Base-by-base conservation (phyloP, 306 rosid species). In the Trichosanthes truncata region DNA sequence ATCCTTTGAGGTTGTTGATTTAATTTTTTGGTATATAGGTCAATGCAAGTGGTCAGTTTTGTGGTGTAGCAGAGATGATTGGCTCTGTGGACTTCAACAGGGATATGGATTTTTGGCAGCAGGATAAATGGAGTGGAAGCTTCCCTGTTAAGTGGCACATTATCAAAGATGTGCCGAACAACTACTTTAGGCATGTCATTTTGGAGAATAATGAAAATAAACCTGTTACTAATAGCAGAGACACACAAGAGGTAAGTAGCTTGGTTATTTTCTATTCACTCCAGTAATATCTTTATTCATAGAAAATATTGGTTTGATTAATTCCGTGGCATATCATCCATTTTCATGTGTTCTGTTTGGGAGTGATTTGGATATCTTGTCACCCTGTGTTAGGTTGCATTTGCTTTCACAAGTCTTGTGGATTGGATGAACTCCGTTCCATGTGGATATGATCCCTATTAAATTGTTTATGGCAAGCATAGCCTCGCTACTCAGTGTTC, bases 31-130 rank as follows among this genome's bases (percentile, higher is more conserved):
- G 49, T 57, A 81, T 83, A 55, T 80, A 94, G 98, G 98, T 94
- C 68, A 94, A 94, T 87, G 94, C 96, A 46, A 94, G 98, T 57
- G 98, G 96, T 72, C 98, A 94, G 76, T 94, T 94, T 75, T 92
- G 98, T 53, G 97, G 98, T 31, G 89, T 92, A 21, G 97, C 95
- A 0, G 97, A 94, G 90, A 94, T 94, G 94, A 75, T 78, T 76
- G 96, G 97, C 33, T 82, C 89, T 4, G 95, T 92, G 74, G 98
- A 94, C 81, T 92, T 89, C 83, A 80, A 82, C 75, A 91, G 79
- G 88, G 96, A 94, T 81, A 89, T 94, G 98, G 96, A 91, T 87
- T 94, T 94, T 77, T 94, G 98, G 97, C 98, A 94, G 89, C 98
- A 94, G 83, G 97, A 92, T 84, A 94, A 94, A 86, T 94, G 98